Conservation (phyloP, 164 flowering plant species). For the Vitis vinifera region ASM3070453v1 NC_081815.1:4097501-4098000, state of each 20-base stretch:
- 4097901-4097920: slow-evolving; percentile 25
- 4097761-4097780: slow-evolving; percentile 43
- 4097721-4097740: slow-evolving; percentile 45
- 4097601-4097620: slow-evolving; percentile 46
- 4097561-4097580: slow-evolving; percentile 69
- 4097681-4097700: slow-evolving; percentile 34
- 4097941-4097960: slow-evolving; percentile 11
- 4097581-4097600: slow-evolving; percentile 66
- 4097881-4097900: slow-evolving; percentile 39
- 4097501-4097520: slow-evolving; percentile 36
- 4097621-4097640: slow-evolving; percentile 29
- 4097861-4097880: slow-evolving; percentile 26
- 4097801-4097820: slow-evolving; percentile 29
- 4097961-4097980: slow-evolving; percentile 18
- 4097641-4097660: slow-evolving; percentile 33
- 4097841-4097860: slow-evolving; percentile 17
- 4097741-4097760: slow-evolving; percentile 55
- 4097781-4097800: slow-evolving; percentile 20
- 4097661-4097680: slow-evolving; percentile 40
- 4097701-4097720: slow-evolving; percentile 48
- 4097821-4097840: slow-evolving; percentile 39
- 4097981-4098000: slow-evolving; percentile 11
- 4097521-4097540: slow-evolving; percentile 21
- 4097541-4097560: slow-evolving; percentile 25
- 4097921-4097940: slow-evolving; percentile 20